These are phyloP conservation scores for Nidularia sp. DNA, from an alignment of 768 basidiomycete genomes.

Conservation along the genomic window DNA sequence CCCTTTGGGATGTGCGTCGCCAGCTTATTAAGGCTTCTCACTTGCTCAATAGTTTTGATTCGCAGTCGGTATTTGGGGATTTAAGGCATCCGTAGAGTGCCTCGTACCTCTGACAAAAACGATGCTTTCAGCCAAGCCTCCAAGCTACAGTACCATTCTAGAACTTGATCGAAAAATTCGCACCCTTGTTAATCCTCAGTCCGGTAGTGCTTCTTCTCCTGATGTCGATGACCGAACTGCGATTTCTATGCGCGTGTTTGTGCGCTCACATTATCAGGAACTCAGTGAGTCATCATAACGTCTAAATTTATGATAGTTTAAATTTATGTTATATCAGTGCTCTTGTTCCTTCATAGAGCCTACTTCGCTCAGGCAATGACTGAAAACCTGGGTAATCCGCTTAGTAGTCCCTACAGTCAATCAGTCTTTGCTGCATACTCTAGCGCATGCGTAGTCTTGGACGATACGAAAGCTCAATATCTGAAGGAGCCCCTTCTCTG, in stretches of 20 bases:
- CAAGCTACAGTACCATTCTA: constrained; percentile 41
- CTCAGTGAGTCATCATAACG: constrained; percentile 25
- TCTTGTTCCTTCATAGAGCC: constrained; percentile 51
- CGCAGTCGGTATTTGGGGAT: constrained; percentile 47
- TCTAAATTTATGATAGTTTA: not conserved
- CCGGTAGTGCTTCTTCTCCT: constrained; percentile 7
- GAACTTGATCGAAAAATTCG: constrained; percentile 49
- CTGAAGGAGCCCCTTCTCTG: constrained; percentile 38
- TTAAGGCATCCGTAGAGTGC: constrained; percentile 33
- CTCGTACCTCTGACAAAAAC: constrained; percentile 36
- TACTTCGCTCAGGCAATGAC: constrained; percentile 56
- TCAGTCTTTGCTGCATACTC: constrained; percentile 52
- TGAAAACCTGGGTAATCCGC: constrained; percentile 41
- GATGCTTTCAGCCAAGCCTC: constrained; percentile 35
- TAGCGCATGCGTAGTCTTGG: constrained; percentile 42
- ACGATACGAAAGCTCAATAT: constrained; percentile 35
- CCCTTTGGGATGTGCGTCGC: constrained; percentile 38
- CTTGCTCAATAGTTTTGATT: constrained; percentile 1
- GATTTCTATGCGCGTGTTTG: constrained; percentile 35
- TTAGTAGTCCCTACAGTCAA: constrained; percentile 41
- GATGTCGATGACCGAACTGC: constrained; percentile 25
- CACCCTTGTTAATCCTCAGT: constrained; percentile 22
- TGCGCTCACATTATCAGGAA: constrained; percentile 40
- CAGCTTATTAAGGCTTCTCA: not conserved
- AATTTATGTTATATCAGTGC: constrained; percentile 25